Evolutionary conservation across 2,329 filamentous ascomycete genomes (phyloP).

Genomic region (Epicoccum nigrum): DNA sequence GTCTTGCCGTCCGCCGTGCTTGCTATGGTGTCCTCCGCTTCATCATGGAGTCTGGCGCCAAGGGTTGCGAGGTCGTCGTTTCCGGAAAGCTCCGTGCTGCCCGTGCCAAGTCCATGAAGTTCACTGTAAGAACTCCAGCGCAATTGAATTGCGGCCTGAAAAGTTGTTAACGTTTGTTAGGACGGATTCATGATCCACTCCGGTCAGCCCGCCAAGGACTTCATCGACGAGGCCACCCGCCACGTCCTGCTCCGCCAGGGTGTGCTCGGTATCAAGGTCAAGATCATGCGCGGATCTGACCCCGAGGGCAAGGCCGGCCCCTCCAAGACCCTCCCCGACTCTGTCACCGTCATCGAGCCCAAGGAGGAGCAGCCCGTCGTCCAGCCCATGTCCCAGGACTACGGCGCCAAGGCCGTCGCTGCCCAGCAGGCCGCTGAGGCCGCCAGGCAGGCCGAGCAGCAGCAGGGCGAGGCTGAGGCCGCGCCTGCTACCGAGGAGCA

Average conservation of each 20-base stretch:
- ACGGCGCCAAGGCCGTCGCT: slow-evolving; percentile 86
- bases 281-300: slow-evolving; percentile 99
- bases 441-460: slow-evolving; percentile 65
- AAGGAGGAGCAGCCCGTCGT: slow-evolving; percentile 98
- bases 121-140: slow-evolving; percentile 78
- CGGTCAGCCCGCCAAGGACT: slow-evolving; percentile 98
- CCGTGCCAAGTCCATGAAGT: slow-evolving; percentile 99
- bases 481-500: slow-evolving; percentile 43
- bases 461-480: slow-evolving; percentile 57
- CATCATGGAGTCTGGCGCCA: slow-evolving; percentile 99
- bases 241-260: slow-evolving; percentile 99
- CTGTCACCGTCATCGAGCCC: slow-evolving; percentile 99
- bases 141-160: no score
- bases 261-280: slow-evolving; percentile 99
- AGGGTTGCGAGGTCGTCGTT: slow-evolving; percentile 99
- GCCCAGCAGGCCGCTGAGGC: slow-evolving; percentile 70
- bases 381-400: slow-evolving; percentile 97
- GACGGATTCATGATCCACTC: slow-evolving; percentile 99
- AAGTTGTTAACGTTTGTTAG: no score
- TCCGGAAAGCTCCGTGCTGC: slow-evolving; percentile 98
- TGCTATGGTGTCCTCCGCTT: slow-evolving; percentile 99
- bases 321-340: slow-evolving; percentile 96
- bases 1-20: slow-evolving; percentile 95
- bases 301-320: slow-evolving; percentile 98
- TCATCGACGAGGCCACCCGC: slow-evolving; percentile 97